Percentiles rank a stretch among this genome's conserved stretches.
Conservation (phyloP, 768 basidiomycete species). For the Naganishia friedmannii region DNA sequence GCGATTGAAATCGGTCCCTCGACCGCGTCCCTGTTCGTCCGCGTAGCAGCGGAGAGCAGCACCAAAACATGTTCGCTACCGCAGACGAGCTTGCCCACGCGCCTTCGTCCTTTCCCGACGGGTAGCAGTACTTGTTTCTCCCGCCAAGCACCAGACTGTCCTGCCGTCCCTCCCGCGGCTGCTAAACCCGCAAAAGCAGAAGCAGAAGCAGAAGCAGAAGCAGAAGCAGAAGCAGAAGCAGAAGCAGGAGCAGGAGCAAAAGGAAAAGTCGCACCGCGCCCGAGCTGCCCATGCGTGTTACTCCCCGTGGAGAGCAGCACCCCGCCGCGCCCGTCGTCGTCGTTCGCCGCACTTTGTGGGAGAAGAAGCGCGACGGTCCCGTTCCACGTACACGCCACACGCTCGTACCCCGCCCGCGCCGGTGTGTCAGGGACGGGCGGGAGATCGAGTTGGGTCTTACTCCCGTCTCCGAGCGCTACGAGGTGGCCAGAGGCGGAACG, state of each 20-base stretch:
- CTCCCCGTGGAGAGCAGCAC: conserved; percentile 36
- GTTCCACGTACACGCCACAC: conserved; percentile 72
- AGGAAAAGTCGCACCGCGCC: conserved; percentile 13
- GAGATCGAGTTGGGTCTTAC: conserved; percentile 17
- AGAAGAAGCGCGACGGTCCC: conserved; percentile 67
- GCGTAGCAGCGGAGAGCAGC: neutral
- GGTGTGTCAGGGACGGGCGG: too few relatives aligned
- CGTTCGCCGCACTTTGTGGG: too few relatives aligned
- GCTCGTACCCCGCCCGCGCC: conserved; percentile 31
- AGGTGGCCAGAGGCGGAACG: conserved; percentile 57
- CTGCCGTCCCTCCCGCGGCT: too few relatives aligned
- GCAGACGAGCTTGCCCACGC: conserved; percentile 58
- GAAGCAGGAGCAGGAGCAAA: neutral
- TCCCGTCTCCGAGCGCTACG: conserved; percentile 57
- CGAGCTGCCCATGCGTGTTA: conserved; percentile 44
- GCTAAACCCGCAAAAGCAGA: neutral
- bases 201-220: neutral
- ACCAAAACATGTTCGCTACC: conserved; percentile 82
- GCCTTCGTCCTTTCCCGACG: too few relatives aligned
- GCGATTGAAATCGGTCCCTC: too few relatives aligned
- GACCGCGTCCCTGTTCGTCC: too few relatives aligned
- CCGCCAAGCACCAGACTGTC: too few relatives aligned
- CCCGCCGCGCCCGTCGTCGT: neutral
- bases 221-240: too few relatives aligned
- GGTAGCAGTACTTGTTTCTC: neutral